These are phyloP conservation scores for Candida parachauliodes DNA, from an alignment of 805 yeast genomes.

Conservation along the genomic window DNA sequence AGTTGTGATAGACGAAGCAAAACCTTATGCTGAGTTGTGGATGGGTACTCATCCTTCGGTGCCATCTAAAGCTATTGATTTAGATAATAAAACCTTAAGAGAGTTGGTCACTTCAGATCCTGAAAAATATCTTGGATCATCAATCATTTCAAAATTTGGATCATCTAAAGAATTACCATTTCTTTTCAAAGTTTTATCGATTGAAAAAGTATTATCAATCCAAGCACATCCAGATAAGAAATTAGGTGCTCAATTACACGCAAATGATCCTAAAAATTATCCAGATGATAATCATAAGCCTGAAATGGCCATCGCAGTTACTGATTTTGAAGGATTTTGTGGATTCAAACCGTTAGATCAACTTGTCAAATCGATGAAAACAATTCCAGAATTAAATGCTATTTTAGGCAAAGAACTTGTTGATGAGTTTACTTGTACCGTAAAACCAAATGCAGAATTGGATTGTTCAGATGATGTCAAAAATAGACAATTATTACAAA, in stretches of 20 bases:
- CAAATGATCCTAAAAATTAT: constrained; percentile 84
- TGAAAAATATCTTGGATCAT: constrained; percentile 51
- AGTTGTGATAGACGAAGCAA: constrained; percentile 59
- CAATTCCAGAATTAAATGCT: constrained; percentile 71
- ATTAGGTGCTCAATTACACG: constrained; percentile 72
- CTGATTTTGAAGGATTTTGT: constrained; percentile 95
- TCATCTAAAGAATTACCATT: constrained; percentile 76
- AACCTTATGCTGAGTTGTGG: constrained; percentile 98
- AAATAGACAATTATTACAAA: constrained; percentile 67
- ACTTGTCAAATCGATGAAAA: constrained; percentile 62
- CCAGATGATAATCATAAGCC: constrained; percentile 99
- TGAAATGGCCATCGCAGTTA: constrained; percentile 98
- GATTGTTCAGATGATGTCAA: constrained; percentile 50
- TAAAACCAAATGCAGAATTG: constrained; percentile 40
- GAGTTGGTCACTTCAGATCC: constrained; percentile 65
- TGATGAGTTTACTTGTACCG: constrained; percentile 49
- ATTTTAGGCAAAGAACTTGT: constrained; percentile 65
- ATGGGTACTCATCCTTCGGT: constrained; percentile 98
- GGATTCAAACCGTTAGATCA: constrained; percentile 91
- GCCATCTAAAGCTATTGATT: constrained; percentile 61
- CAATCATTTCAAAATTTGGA: constrained; percentile 64
- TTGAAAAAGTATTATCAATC: constrained; percentile 86
- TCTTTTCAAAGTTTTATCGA: constrained; percentile 89
- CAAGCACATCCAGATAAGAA: constrained; percentile 98
- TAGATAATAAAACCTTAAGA: constrained; percentile 55